Evolutionary conservation across 805 yeast genomes (phyloP).

Genomic region (Cyberlindnera veronae): DNA sequence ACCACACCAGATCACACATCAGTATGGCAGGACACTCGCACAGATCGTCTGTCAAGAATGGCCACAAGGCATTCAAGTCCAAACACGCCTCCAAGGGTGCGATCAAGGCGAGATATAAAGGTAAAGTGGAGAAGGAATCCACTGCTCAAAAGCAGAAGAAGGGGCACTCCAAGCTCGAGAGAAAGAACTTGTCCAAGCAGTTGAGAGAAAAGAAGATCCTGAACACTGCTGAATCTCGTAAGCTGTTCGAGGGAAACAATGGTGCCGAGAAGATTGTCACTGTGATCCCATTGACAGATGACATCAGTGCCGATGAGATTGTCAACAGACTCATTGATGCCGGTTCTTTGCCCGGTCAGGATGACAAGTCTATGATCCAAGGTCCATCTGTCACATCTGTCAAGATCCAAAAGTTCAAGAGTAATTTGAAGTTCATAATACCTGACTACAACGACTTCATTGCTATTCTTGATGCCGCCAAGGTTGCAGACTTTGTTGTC

Average conservation of each 20-base stretch:
- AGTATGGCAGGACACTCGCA: slow-evolving; percentile 77
- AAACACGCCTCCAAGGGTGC: slow-evolving; percentile 89
- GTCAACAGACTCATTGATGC: slow-evolving; percentile 46
- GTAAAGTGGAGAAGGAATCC: slow-evolving; percentile 76
- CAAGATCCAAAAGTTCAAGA: slow-evolving; percentile 62
- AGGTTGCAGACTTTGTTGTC: slow-evolving; percentile 83
- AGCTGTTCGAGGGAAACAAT: slow-evolving; percentile 71
- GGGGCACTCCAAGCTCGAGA: slow-evolving; percentile 48
- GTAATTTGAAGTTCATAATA: slow-evolving; percentile 65
- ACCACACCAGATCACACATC: neutral
- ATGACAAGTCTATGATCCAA: slow-evolving; percentile 31
- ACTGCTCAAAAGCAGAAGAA: slow-evolving; percentile 29
- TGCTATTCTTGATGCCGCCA: slow-evolving; percentile 78
- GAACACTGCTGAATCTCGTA: slow-evolving; percentile 54
- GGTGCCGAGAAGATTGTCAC: slow-evolving; percentile 86
- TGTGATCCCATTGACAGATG: slow-evolving; percentile 73
- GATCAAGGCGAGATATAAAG: slow-evolving; percentile 74
- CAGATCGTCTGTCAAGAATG: slow-evolving; percentile 76
- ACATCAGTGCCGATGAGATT: slow-evolving; percentile 55
- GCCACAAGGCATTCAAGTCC: slow-evolving; percentile 87
- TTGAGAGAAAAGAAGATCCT: slow-evolving; percentile 66
- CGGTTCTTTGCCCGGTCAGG: slow-evolving; percentile 31
- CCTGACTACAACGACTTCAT: slow-evolving; percentile 68
- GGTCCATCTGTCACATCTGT: slow-evolving; percentile 51
- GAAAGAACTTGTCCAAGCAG: slow-evolving; percentile 79